These are phyloP conservation scores for Agaricus sinodeliciosus DNA, from an alignment of 768 basidiomycete genomes.

Conservation along the genomic window DNA sequence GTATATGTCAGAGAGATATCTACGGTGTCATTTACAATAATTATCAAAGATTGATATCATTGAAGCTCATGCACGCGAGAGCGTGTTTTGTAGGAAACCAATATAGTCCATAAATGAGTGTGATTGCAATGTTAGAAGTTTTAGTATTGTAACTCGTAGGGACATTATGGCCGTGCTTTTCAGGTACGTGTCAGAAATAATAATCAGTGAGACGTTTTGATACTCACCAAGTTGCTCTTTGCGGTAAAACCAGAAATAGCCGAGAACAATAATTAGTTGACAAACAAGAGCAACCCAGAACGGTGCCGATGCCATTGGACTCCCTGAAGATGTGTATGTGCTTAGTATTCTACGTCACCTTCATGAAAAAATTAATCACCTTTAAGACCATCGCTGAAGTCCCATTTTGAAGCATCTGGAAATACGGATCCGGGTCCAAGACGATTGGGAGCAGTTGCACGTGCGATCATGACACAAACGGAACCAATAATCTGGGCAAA, in stretches of 20 bases:
- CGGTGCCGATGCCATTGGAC: constrained; percentile 75
- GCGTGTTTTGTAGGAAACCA: constrained; percentile 11
- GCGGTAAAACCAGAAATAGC: constrained; percentile 97
- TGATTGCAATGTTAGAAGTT: constrained; percentile 1
- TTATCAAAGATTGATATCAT: constrained; percentile 17
- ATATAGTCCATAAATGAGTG: constrained; percentile 2
- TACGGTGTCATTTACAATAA: constrained; percentile 15
- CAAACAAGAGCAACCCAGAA: constrained; percentile 85
- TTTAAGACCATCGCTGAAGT: constrained; percentile 63
- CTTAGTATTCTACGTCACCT: background rate
- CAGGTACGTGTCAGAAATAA: background rate
- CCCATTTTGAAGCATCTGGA: constrained; percentile 89
- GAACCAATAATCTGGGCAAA: constrained; percentile 89
- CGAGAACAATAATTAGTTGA: constrained; percentile 80
- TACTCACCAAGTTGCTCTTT: constrained; percentile 83
- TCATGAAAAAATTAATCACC: constrained; percentile 25
- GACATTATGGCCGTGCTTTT: constrained; percentile 32
- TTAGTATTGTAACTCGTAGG: constrained; percentile 7
- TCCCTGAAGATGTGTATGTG: constrained; percentile 31
- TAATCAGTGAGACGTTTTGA: background rate
- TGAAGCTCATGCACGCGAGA: constrained; percentile 6
- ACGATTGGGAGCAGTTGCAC: constrained; percentile 85
- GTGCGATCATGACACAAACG: constrained; percentile 86
- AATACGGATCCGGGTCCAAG: constrained; percentile 87
- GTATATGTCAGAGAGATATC: constrained; percentile 17